phyloP scores from a whole-genome alignment of 2,329 filamentous ascomycete species.

The Orbilia quercus region DNA sequence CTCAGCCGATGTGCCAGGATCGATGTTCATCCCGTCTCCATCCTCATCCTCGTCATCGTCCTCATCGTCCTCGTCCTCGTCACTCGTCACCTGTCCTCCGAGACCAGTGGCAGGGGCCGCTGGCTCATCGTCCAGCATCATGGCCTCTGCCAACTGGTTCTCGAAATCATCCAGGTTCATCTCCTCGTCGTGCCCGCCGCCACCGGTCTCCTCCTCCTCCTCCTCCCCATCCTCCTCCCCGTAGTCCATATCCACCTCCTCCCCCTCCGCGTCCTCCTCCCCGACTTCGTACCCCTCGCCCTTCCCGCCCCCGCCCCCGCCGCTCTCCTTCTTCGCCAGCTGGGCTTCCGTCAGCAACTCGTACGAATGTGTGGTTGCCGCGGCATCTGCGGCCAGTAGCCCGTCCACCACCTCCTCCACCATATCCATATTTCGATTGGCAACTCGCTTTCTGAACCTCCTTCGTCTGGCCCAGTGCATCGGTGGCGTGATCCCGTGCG shows the following conservation, averaged over 20 bases:
- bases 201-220: slow-evolving; percentile 56
- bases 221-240: slow-evolving; percentile 63
- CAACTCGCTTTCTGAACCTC: slow-evolving; percentile 70
- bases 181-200: slow-evolving; percentile 56
- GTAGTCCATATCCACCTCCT: slow-evolving; percentile 61
- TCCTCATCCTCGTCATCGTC: slow-evolving; percentile 62
- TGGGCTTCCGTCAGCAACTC: slow-evolving; percentile 64
- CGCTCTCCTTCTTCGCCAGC: slow-evolving; percentile 59
- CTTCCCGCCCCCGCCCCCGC: slow-evolving; percentile 60
- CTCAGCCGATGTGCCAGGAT: slow-evolving; percentile 66
- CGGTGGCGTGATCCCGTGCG: slow-evolving; percentile 71
- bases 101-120: slow-evolving; percentile 57
- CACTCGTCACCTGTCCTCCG: slow-evolving; percentile 61
- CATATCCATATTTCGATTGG: slow-evolving; percentile 69
- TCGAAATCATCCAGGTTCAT: slow-evolving; percentile 60
- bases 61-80: slow-evolving; percentile 65
- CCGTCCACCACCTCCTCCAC: slow-evolving; percentile 70
- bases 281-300: slow-evolving; percentile 63
- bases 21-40: slow-evolving; percentile 66
- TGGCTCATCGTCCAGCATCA: slow-evolving; percentile 60
- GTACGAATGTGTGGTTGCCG: slow-evolving; percentile 63
- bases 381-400: slow-evolving; percentile 66
- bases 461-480: slow-evolving; percentile 71
- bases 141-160: slow-evolving; percentile 59
- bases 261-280: slow-evolving; percentile 61